Conservation (phyloP, 1,284 basidiomycete species). For the Ustilago bromivora region DNA sequence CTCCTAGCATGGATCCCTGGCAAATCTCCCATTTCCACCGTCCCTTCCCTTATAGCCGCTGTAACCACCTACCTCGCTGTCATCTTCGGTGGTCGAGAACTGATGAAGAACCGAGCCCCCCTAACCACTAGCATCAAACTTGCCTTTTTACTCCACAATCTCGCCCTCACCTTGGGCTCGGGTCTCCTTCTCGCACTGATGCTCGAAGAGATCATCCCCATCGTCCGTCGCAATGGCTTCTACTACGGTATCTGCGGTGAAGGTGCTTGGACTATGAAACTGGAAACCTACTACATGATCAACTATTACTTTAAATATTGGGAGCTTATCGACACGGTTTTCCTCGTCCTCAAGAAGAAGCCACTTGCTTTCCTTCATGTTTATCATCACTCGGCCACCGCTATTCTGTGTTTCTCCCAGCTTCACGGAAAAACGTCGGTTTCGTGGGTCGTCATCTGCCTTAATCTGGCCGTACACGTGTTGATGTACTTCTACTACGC, state of each 20-base stretch:
- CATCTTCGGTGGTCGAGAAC: slow-evolving; percentile 86
- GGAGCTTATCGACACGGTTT: slow-evolving; percentile 93
- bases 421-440: slow-evolving; percentile 80
- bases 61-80: slow-evolving; percentile 85
- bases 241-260: slow-evolving; percentile 80
- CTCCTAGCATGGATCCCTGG: slow-evolving; percentile 57
- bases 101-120: slow-evolving; percentile 79
- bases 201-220: slow-evolving; percentile 76
- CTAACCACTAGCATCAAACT: slow-evolving; percentile 75
- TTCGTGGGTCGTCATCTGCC: slow-evolving; percentile 93
- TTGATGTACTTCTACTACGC: slow-evolving; percentile 80
- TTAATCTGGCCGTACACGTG: slow-evolving; percentile 95
- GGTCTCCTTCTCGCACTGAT: slow-evolving; percentile 84
- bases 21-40: slow-evolving; percentile 62
- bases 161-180: slow-evolving; percentile 85
- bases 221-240: slow-evolving; percentile 52
- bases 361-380: slow-evolving; percentile 94
- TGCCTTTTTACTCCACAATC: slow-evolving; percentile 92
- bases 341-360: slow-evolving; percentile 98
- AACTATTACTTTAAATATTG: slow-evolving; percentile 77
- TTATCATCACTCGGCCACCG: slow-evolving; percentile 99
- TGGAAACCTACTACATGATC: slow-evolving; percentile 86
- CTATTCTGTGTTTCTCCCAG: slow-evolving; percentile 92
- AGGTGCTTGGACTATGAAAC: slow-evolving; percentile 79
- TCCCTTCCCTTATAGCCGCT: slow-evolving; percentile 68